A percentile compares a stretch with the other conserved stretches of the same genome.
Evolutionary conservation across 2,329 filamentous ascomycete species (phyloP).

Genomic region (Ceratocystis harringtonii): DNA sequence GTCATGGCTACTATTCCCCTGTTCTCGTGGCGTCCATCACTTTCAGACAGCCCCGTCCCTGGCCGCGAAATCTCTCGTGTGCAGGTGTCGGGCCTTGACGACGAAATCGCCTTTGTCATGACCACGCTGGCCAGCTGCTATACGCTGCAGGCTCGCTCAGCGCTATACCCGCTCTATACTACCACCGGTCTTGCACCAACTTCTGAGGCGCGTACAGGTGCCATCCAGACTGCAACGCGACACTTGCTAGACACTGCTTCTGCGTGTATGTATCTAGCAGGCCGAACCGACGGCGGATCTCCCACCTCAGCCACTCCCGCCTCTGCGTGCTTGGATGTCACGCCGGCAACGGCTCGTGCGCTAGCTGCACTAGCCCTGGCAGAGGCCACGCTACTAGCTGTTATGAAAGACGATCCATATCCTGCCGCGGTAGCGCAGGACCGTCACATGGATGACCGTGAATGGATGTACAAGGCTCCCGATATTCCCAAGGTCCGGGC

Average conservation of each 20-base stretch:
- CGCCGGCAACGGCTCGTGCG: conserved; percentile 37
- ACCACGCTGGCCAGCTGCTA: conserved; percentile 63
- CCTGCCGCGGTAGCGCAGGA: conserved; percentile 66
- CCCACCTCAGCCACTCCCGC: conserved; percentile 19
- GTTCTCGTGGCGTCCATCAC: conserved; percentile 72
- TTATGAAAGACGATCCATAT: conserved; percentile 90
- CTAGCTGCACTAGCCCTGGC: conserved; percentile 58
- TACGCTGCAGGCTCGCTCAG: conserved; percentile 54
- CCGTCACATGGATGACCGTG: conserved; percentile 66
- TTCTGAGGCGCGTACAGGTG: conserved; percentile 50
- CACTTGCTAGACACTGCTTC: conserved; percentile 64
- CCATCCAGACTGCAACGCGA: conserved; percentile 61
- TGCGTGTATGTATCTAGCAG: conserved; percentile 57
- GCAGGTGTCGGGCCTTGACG: conserved; percentile 58
- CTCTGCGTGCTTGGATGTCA: conserved; percentile 38
- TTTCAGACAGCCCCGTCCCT: conserved; percentile 50
- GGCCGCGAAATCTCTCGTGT: conserved; percentile 51
- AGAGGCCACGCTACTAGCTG: conserved; percentile 77
- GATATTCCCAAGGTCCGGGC: conserved; percentile 79
- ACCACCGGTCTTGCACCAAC: conserved; percentile 45
- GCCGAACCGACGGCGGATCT: conserved; percentile 31
- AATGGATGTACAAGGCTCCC: conserved; percentile 93
- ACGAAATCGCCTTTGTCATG: conserved; percentile 68
- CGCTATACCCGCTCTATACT: conserved; percentile 59
- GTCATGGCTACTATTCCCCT: conserved; percentile 30